Evolutionary conservation across 2,329 filamentous ascomycete species (phyloP), one percentile per base, ranked within the genome.

Genomic region (Phyllosticta citribraziliensis): DNA sequence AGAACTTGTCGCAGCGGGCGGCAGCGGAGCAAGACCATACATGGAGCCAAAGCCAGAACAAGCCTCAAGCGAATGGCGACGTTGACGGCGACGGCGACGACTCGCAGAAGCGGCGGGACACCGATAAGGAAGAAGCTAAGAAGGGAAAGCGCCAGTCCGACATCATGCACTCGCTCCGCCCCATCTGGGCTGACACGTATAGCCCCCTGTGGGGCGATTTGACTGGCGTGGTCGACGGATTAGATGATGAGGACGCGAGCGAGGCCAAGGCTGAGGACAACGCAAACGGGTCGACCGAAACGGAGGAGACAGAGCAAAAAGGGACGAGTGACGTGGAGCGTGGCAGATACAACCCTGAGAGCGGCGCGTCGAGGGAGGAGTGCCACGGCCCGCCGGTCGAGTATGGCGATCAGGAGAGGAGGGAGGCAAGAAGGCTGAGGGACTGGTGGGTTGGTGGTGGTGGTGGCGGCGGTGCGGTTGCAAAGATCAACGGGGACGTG

Each of bases 361-460:
- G 59, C 10, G 59, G 59, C 11, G 65, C 64, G 65, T 64, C 66
- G 47, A 65, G 69, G 57, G 78, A 80, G 63, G 77, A 79, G 66
- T 66, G 76, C 3, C 77, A 71, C 30, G 78, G 78, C 1, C 77
- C 78, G 63, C 70, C 67, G 20, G 76, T 80, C 1, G 78, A 80
- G 68, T 67, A 75, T 50, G 78, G 76, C 0, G 70, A 74, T 6
- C 77, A 75, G 30, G 78, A 80, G 67, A 74, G 76, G 68, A 65
- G 65, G 51, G 71, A 74, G 61, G 77, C 75, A 17, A 67, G 65
- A 63, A 70, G 66, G 64, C 64, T 80, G 64, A 72, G 74, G 63
- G 64, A 30, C 10, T 79, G 77, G 77, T 80, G 70, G 70, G 14
- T 61, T 30, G 54, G 55, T 52, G 25, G 35, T 25, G 35, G 33